Base-by-base conservation (phyloP, 345 rosid genomes). In the Clarkia xantiana region DNA sequence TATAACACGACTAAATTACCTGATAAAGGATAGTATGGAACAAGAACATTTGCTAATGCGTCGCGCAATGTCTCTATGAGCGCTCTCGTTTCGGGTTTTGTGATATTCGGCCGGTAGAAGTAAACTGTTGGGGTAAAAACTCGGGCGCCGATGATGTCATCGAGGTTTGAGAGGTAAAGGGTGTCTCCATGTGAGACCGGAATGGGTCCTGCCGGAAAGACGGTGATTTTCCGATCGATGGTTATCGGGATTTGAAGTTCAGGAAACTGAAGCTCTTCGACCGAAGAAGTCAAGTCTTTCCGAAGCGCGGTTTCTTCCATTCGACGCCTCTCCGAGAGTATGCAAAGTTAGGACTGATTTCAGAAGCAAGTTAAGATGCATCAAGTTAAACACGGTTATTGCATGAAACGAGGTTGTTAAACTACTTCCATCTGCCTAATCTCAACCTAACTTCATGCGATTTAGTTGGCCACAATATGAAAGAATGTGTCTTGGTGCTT, bases 151-250 rank as follows among this genome's bases (percentile, higher is more conserved):
- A 85, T 60, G 5, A 71, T 66, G 56, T 89, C 89, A 44, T 89
- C 94, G 15, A 89, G 86, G 65, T 89, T 89, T 15, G 95, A 89
- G 61, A 85, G 89, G 70, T 85, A 89, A 45, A 85, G 91, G 42
- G 44, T 65, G 53, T 71, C 78, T 14, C 76, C 59, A 20, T 61
- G 61, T 18, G 52, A 47, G 11, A 67, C 73, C 11, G 90, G 78
- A 43, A 71, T 69, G 13, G 90, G 80, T 5, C 60, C 72, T 1
- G 91, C 72, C 0, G 91, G 97, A 50, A 55, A 18, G 18, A 89
- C 82, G 0, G 62, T 51, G 49, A 70, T 22, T 34, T 54, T 53
- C 51, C 44, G 40, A 40, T 52, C 60, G 19, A 74, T 65, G 13
- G 62, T 73, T 9, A 81, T 42, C 13, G 82, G 82, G 42, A 90